Base-by-base conservation (phyloP, 345 rosid genomes). In the Melastoma malabathricum region DNA sequence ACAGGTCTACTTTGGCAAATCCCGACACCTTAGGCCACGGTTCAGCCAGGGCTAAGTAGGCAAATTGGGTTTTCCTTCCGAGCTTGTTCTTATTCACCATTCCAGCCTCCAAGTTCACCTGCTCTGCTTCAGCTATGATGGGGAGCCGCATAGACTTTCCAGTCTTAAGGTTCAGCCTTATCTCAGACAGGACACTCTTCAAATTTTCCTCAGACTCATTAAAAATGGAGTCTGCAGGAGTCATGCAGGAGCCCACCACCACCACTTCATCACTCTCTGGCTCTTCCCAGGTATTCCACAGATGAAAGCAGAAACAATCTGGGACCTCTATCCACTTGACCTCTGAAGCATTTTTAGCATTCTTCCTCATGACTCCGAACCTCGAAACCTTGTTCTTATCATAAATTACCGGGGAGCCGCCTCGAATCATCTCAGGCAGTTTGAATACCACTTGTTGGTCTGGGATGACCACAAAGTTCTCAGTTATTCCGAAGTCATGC, bases 271-370 rank as follows among this genome's bases (percentile, higher is more conserved):
- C 78, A 7, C 82, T 59, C 53, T 86, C 98, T 23, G 74, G 78
- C 48, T 82, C 86, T 18, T 90, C 98, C 98, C 98, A 90, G 9
- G 98, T 96, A 43, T 90, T 90, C 98, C 98, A 90, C 0, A 90
- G 57, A 48, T 90, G 98, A 63, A 90, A 90, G 55, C 96, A 90
- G 59, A 90, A 90, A 17, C 92, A 80, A 0, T 78, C 90, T 15
- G 86, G 83, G 4, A 77, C 86, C 39, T 84, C 96, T 0, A 90
- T 59, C 98, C 98, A 90, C 4, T 75, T 59, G 46, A 90, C 80
- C 47, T 73, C 82, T 4, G 75, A 47, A 10, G 84, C 67, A 46
- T 76, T 68, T 10, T 6, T 15, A 0, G 96, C 92, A 60, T 78
- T 69, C 57, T 74, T 86, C 0, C 69, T 55, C 13, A 90, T 74